phyloP scores from a whole-genome alignment of 345 rosid species.

The Salix purpurea region DNA sequence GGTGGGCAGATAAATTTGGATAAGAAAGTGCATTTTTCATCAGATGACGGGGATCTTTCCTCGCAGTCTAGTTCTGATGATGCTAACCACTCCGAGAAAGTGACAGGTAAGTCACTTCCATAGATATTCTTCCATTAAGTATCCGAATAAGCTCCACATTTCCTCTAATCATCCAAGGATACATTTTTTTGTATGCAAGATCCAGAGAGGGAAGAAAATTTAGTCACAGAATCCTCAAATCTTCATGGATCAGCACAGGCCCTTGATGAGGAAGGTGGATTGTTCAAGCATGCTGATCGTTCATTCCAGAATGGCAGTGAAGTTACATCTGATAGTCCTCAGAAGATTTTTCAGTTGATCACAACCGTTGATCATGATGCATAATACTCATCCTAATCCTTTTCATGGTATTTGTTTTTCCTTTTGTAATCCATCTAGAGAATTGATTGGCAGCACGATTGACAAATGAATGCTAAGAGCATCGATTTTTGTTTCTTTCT shows the following conservation, averaged over 20 bases:
- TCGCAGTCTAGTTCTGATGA: conserved; percentile 21
- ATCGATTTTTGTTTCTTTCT: too few species aligned
- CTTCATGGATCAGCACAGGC: conserved; percentile 37
- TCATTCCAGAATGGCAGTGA: conserved; percentile 26
- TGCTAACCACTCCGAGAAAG: conserved; percentile 14
- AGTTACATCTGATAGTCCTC: conserved; percentile 39
- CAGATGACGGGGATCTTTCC: conserved; percentile 18
- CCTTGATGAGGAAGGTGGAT: conserved; percentile 40
- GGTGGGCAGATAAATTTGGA: conserved; percentile 20
- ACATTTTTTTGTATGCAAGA: conserved; percentile 15
- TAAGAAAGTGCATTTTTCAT: conserved; percentile 18
- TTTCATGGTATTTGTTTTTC: conserved; percentile 5
- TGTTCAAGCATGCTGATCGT: conserved; percentile 25
- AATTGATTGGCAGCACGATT: neutral
- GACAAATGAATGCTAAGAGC: too few species aligned
- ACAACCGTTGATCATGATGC: conserved; percentile 18
- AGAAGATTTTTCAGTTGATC: conserved; percentile 38
- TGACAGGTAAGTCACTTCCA: conserved; percentile 30
- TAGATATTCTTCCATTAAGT: neutral
- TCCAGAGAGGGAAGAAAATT: conserved; percentile 14
- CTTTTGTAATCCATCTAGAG: neutral
- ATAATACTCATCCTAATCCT: conserved; percentile 12
- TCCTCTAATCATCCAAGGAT: conserved; percentile 5
- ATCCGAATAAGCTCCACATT: too few species aligned
- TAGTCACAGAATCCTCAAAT: conserved; percentile 30